These are phyloP conservation scores for Globisporangium spiculum DNA, from an alignment of 352 stramenopile species.

Conservation along the genomic window DNA sequence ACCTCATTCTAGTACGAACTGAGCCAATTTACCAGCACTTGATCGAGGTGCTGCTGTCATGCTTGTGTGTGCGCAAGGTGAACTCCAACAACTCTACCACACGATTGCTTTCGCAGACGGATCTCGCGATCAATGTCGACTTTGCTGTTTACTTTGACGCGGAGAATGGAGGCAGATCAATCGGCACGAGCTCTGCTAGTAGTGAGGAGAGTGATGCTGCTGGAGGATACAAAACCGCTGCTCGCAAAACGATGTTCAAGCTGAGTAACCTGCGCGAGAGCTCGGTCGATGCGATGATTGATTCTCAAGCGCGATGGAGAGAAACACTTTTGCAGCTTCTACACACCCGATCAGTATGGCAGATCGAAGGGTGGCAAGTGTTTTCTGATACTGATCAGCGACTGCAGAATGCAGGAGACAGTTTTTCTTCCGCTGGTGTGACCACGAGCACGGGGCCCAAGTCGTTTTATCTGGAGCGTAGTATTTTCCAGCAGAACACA, in stretches of 20 bases:
- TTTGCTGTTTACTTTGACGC: conserved; percentile 31
- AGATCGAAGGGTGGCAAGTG: conserved; percentile 30
- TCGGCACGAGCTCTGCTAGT: conserved; percentile 16
- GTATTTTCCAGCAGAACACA: conserved; percentile 43
- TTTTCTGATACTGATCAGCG: not conserved
- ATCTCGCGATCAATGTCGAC: conserved; percentile 34
- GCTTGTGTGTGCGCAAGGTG: conserved; percentile 40
- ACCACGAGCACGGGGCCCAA: not conserved
- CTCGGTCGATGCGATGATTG: conserved; percentile 34
- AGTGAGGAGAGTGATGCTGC: conserved; percentile 19
- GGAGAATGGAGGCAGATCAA: conserved; percentile 12
- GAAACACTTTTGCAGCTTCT: conserved; percentile 32
- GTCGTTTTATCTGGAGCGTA: conserved; percentile 27
- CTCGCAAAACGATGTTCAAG: conserved; percentile 41
- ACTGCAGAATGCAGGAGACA: not conserved
- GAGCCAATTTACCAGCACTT: conserved; percentile 58
- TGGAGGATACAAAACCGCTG: conserved; percentile 13
- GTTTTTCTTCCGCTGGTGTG: too few species aligned
- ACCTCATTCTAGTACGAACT: conserved; percentile 62
- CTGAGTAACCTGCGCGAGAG: conserved; percentile 35
- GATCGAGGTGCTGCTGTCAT: conserved; percentile 51
- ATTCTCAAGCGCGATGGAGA: conserved; percentile 33
- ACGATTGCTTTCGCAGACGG: conserved; percentile 17
- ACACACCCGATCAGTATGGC: conserved; percentile 45
- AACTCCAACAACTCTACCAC: conserved; percentile 21